Evolutionary conservation across 768 basidiomycete genomes (phyloP).

Genomic region (Collybia nuda): DNA sequence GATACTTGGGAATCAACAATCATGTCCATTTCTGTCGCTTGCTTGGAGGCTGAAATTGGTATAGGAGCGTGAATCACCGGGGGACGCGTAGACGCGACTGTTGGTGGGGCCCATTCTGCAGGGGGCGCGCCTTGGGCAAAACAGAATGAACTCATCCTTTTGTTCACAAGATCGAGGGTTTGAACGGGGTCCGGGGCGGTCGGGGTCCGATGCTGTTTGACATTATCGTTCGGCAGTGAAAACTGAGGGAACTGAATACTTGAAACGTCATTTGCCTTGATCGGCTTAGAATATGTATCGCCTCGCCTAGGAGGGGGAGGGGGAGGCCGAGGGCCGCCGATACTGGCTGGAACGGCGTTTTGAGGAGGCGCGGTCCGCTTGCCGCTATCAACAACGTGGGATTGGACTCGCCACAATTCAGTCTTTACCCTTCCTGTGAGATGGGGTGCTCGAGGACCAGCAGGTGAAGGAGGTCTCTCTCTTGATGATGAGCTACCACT

Average conservation of each 20-base stretch:
- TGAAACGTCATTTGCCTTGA: conserved; percentile 10
- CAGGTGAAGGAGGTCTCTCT: conserved; percentile 47
- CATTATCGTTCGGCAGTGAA: conserved; percentile 11
- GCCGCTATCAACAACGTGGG: conserved; percentile 5
- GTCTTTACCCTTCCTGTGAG: conserved; percentile 14
- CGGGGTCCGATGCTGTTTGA: conserved; percentile 12
- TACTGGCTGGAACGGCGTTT: conserved; percentile 20
- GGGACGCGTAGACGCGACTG: conserved; percentile 7
- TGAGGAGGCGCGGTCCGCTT: conserved; percentile 16
- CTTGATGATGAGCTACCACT: conserved; percentile 24
- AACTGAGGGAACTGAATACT: conserved; percentile 15
- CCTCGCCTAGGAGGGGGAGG: conserved; percentile 35
- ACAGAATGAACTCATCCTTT: conserved; percentile 12
- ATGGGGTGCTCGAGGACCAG: conserved; percentile 44
- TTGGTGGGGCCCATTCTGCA: conserved; percentile 8
- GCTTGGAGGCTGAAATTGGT: conserved; percentile 7
- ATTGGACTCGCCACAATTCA: conserved; percentile 21
- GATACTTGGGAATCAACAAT: not conserved
- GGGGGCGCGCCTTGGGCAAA: too few relatives aligned
- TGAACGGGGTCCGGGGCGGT: not conserved
- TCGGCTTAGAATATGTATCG: conserved; percentile 29
- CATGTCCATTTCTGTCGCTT: conserved; percentile 7
- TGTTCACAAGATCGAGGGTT: conserved; percentile 7
- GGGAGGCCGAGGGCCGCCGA: conserved; percentile 27
- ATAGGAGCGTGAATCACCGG: conserved; percentile 13